Evolutionary conservation across 371 early-diverging fungal species (phyloP), one percentile per base, ranked within the genome.

Genomic region (Basidiobolus heterosporus): DNA sequence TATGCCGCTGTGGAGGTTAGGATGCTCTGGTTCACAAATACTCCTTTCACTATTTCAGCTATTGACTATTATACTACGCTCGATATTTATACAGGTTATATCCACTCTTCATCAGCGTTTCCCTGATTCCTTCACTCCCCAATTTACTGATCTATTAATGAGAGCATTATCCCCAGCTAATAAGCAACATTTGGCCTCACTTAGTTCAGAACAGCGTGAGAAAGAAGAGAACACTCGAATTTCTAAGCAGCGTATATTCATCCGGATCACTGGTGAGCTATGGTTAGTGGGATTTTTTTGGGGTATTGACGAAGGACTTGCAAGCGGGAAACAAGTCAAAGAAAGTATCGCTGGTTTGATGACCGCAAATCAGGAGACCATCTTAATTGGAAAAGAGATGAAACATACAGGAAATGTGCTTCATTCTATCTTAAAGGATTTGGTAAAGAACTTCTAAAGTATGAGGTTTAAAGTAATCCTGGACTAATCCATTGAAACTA

Each of bases 91-190:
- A 5, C 47, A 79, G 80, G 74, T 92, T 22, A 63, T 83, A 19
- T 86, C 88, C 8, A 76, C 86, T 1, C 59, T 94, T n/a, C 94
- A 96, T 57, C 83, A 83, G 55, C 74, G 95, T 7, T 93, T 91
- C 62, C 78, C 85, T 0, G 78, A 75, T 36, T 70, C 75, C 6
- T 93, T 94, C 51, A 78, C 84, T 0, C 61, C 69, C 1, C 56
- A 76, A 24, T 59, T 94, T 36, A 70, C 80, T 0, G 61, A 69
- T 18, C 65, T 65, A 8, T 45, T 91, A 14, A 58, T 69, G 3
- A 80, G 78, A 53, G 52, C 46, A 0, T 60, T 84, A 15, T 55
- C 62, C 21, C 64, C 68, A 17, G 68, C 75, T 3, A 57, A 58
- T 11, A 61, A 70, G 43, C 65, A 74, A 42, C 66, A 75, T 14